Base-by-base conservation (phyloP, 441 rosid species). In the Geranium incanum region DNA sequence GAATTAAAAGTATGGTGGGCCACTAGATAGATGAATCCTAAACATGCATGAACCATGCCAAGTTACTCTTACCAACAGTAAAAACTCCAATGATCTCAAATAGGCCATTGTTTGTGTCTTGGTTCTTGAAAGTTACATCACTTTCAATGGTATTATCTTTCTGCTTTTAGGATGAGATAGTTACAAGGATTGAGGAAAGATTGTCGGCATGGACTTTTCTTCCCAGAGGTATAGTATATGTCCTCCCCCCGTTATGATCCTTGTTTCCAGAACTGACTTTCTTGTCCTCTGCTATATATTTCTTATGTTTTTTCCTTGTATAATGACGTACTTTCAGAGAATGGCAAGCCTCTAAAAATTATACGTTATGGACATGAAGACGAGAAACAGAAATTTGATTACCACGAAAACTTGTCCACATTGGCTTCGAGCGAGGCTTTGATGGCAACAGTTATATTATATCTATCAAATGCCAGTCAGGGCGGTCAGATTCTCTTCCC, bases 141-240 rank as follows among this genome's bases (percentile, higher is more conserved):
- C 64, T 69, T 63, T 69, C 21, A 57, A 39, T 55, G 23, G 59
- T 28, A 18, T 9, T 72, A 19, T 16, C 18, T 71, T 50, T 76
- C 12, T 66, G 67, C 72, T 71, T 76, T 79, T 68, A 92, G 99
- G 96, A 89, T 77, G 77, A 80, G 11, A 63, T 89, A 70, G 75
- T 88, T 70, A 78, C 83, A 74, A 86, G 79, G 74, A 81, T 95
- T 62, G 96, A 90, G 75, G 91, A 89, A 78, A 86, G 86, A 83
- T 80, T 95, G 68, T 86, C 98, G 0, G 87, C 93, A 0, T 95
- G 97, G 98, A 89, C 93, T 68, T 88, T 89, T 71, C 89, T 92
- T 76, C 99, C 99, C 3, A 82, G 78, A 83, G 96, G 97, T 87
- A 76, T 28, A 28, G 33, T 28, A 28, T 28, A 28, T 21, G 21